Evolutionary conservation across 2,329 filamentous ascomycete species (phyloP), one percentile per base, ranked within the genome.

Genomic region (Fusarium globosum): DNA sequence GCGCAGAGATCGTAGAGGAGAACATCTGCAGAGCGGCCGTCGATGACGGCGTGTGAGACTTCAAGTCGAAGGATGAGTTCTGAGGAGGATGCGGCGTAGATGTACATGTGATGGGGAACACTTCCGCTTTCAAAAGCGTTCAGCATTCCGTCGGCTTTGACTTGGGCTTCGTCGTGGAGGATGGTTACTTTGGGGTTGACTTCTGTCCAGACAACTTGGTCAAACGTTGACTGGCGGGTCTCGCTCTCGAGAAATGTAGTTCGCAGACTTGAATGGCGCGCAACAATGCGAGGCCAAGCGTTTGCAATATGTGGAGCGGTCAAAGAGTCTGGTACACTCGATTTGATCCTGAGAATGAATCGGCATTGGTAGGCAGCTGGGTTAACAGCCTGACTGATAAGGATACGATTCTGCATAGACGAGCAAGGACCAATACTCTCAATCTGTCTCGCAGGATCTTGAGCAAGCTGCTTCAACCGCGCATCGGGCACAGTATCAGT

Each of bases 1-100:
- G 46, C 46, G 30, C 62, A 61, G 28, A 65, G 39, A 4, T 65
- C 62, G 7, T 65, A 61, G 21, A 65, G 56, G 15, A 65, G 56
- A 35, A 65, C 57, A 28, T 65, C 62, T n/a, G 62, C 62, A 28
- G 62, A 65, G 18, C 58, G 56, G 11, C 62, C 62, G 30, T 65
- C 62, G 7, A 48, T 65, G n/a, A 65, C 48, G 33, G 62, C 56
- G 21, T 65, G 62, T 13, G 62, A 65, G 10, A 62, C 53, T 39
- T 56, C 53, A 12, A 62, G 26, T 6, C 52, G 4, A 0, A 62
- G 18, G 2, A 58, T 42, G 16, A 56, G 35, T 36, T 57, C 39
- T 39, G 39, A 33, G 10, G 60, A 0, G 16, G 51, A 56, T 14
- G 42, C 51, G 1, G 53, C 51, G 16, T 36, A 58, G 51, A 62